Percentiles rank a stretch among this genome's conserved stretches.
Conservation (phyloP, 2,329 filamentous ascomycete genomes). For the Drechslerella coelobrocha region DNA sequence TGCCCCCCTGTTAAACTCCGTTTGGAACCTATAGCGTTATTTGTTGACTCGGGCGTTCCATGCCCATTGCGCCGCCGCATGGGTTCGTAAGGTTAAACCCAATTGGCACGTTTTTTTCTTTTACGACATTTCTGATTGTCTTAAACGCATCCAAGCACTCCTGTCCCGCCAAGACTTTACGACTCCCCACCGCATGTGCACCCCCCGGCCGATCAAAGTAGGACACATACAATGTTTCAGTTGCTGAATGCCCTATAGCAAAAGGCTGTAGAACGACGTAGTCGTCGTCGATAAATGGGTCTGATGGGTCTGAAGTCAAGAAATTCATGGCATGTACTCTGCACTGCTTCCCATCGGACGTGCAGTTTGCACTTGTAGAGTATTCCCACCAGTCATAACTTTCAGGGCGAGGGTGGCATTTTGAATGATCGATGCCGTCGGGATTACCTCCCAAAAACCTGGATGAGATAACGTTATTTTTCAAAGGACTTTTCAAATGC, state of each 20-base stretch:
- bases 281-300: conserved; percentile 24
- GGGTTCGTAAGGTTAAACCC: conserved; percentile 18
- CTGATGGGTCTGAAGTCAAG: neutral
- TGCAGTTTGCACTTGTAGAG: conserved; percentile 22
- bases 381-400: conserved; percentile 32
- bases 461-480: neutral
- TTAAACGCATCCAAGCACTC: conserved; percentile 10
- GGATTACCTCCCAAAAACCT: conserved; percentile 28
- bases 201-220: conserved; percentile 28
- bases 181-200: conserved; percentile 24
- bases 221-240: conserved; percentile 25
- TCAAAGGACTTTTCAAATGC: neutral
- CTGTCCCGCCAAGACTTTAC: conserved; percentile 14
- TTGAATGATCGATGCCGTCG: conserved; percentile 10
- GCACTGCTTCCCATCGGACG: conserved; percentile 16
- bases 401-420: conserved; percentile 16
- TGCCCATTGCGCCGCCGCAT: neutral
- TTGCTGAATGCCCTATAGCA: conserved; percentile 10
- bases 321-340: conserved; percentile 25
- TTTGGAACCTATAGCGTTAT: conserved; percentile 7
- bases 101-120: conserved; percentile 14
- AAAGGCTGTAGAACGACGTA: conserved; percentile 34
- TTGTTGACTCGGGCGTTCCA: neutral
- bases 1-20: neutral
- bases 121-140: conserved; percentile 13